phyloP scores from a whole-genome alignment of 73 alveolate genomes.

The Paramecium caudatum region DNA sequence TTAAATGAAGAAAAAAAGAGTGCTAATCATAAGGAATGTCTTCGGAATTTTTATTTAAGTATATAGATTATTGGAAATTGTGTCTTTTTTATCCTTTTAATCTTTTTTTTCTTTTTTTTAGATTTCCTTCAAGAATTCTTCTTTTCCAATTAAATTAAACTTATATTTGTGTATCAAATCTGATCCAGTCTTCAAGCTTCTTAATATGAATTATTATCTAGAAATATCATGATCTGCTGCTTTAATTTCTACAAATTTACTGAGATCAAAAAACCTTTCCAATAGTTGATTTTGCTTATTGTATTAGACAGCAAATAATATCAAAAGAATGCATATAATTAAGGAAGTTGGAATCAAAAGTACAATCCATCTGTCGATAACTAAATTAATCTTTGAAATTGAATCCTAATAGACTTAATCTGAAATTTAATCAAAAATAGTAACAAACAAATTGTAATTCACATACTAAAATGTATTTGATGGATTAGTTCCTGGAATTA shows the following conservation, averaged over 20 bases:
- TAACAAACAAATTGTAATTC: constrained; percentile 16
- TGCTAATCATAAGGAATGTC: not conserved
- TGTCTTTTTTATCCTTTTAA: not conserved
- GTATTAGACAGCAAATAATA: not conserved
- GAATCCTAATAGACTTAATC: constrained; percentile 12
- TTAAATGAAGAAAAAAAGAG: not conserved
- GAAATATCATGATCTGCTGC: not conserved
- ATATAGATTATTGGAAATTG: not conserved
- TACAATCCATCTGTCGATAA: not conserved
- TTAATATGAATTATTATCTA: not conserved
- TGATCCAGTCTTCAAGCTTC: not conserved
- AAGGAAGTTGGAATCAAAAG: not conserved
- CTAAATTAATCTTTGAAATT: not conserved
- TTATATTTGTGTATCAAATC: constrained; percentile 6
- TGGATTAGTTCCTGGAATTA: not conserved
- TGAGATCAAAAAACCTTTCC: not conserved
- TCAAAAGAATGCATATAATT: not conserved
- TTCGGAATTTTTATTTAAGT: not conserved
- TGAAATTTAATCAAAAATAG: not conserved
- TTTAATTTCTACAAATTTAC: not conserved
- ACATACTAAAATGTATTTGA: not conserved
- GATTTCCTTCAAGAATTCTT: not conserved
- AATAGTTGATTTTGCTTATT: not conserved
- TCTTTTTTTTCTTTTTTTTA: not conserved
- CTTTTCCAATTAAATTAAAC: not conserved